Evolutionary conservation across 306 rosid genomes (phyloP).

Genomic region (Pueraria montana): DNA sequence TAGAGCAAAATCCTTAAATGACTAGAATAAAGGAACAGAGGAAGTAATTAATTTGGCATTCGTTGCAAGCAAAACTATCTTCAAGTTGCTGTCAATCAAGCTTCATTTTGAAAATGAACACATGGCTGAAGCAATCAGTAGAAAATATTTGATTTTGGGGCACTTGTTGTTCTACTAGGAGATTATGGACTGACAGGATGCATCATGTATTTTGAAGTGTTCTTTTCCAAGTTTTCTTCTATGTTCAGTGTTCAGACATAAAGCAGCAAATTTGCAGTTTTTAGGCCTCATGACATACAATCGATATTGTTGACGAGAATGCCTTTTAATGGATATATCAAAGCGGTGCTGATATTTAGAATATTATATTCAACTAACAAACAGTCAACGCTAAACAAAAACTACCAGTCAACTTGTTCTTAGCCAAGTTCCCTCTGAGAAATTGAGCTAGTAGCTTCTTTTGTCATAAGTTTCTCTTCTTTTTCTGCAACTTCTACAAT

Average conservation of each 20-base stretch:
- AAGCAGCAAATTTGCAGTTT: not conserved
- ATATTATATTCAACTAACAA: constrained; percentile 46
- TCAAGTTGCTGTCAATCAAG: not conserved
- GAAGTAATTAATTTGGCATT: not conserved
- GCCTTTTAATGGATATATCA: constrained; percentile 3
- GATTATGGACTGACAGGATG: not conserved
- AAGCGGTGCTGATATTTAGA: too few species aligned
- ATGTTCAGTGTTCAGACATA: not conserved
- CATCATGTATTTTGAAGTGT: not conserved
- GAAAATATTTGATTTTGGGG: not conserved
- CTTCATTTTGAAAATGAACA: constrained; percentile 13
- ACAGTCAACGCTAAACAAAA: constrained; percentile 59
- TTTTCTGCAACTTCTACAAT: constrained; percentile 31
- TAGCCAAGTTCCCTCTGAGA: constrained; percentile 22
- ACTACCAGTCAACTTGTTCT: constrained; percentile 60
- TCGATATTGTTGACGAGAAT: not conserved
- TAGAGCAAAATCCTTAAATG: too few species aligned
- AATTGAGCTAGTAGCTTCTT: constrained; percentile 4
- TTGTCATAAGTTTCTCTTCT: constrained; percentile 16
- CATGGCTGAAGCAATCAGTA: not conserved
- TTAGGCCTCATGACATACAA: constrained; percentile 28
- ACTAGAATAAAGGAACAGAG: too few species aligned
- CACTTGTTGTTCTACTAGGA: not conserved
- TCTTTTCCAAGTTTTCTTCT: not conserved
- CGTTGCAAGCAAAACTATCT: not conserved